phyloP scores from a whole-genome alignment of 1,139 yeast species.

The Blastobotrys raffinosifermentans region DNA sequence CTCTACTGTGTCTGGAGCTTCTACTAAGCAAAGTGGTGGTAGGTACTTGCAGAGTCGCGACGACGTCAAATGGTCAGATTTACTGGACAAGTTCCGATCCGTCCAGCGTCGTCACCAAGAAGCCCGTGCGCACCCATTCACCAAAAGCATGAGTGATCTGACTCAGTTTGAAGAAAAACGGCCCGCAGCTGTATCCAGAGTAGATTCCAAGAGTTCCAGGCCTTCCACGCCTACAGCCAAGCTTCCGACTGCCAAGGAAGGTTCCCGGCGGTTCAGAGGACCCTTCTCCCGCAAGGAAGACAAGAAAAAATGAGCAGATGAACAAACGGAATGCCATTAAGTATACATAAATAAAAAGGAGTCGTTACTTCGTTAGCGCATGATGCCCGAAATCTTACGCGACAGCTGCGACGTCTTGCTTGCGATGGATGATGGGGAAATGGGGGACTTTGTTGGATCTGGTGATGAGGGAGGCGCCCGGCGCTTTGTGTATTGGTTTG shows the following conservation, averaged over 20 bases:
- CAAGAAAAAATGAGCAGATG: too few relatives aligned
- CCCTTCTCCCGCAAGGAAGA: neutral
- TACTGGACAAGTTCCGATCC: slow-evolving; percentile 55
- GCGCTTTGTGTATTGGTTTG: slow-evolving; percentile 29
- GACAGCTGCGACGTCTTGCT: too few relatives aligned
- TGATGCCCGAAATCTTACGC: too few relatives aligned
- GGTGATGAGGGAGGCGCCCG: too few relatives aligned
- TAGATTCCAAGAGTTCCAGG: neutral
- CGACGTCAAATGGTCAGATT: slow-evolving; percentile 43
- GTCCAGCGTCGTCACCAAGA: slow-evolving; percentile 55
- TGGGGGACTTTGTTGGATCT: too few relatives aligned
- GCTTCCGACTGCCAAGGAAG: slow-evolving; percentile 3
- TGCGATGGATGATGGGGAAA: neutral
- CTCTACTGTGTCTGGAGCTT: slow-evolving; percentile 9
- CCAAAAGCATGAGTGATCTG: slow-evolving; percentile 11
- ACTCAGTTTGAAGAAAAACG: slow-evolving; percentile 6
- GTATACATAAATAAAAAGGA: too few relatives aligned
- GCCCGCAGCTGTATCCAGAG: neutral
- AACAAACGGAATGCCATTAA: too few relatives aligned
- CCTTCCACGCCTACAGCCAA: slow-evolving; percentile 3
- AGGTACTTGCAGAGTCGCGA: slow-evolving; percentile 10
- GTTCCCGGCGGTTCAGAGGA: slow-evolving; percentile 3
- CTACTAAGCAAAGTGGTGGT: slow-evolving; percentile 7
- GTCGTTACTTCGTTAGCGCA: too few relatives aligned
- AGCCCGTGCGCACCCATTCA: slow-evolving; percentile 18